phyloP scores from a whole-genome alignment of 306 rosid species.

The Comarum palustre region DNA sequence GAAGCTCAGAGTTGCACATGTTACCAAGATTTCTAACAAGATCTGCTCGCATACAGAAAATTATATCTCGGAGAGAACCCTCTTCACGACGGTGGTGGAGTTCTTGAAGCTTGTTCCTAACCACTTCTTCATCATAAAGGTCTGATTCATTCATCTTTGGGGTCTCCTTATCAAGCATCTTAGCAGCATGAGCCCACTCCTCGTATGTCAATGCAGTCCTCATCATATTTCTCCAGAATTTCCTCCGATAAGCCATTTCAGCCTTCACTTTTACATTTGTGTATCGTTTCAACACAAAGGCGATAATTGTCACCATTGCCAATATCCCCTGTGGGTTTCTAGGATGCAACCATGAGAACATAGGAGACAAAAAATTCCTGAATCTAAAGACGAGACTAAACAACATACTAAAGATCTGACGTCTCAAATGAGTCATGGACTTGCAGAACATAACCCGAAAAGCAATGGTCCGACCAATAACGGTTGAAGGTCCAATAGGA shows the following conservation, averaged over 20 bases:
- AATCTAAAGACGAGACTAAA: slow-evolving; percentile 42
- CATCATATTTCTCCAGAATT: slow-evolving; percentile 97
- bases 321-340: slow-evolving; percentile 90
- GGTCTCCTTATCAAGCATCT: slow-evolving; percentile 92
- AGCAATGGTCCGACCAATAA: slow-evolving; percentile 77
- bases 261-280: slow-evolving; percentile 74
- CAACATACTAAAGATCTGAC: slow-evolving; percentile 45
- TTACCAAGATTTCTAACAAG: slow-evolving; percentile 85
- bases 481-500: slow-evolving; percentile 82
- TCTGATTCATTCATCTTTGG: slow-evolving; percentile 80
- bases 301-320: slow-evolving; percentile 80
- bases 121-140: slow-evolving; percentile 76
- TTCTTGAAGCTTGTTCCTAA: slow-evolving; percentile 83
- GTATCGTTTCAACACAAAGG: slow-evolving; percentile 75
- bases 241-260: slow-evolving; percentile 88
- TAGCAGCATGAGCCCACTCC: slow-evolving; percentile 99
- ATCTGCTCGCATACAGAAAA: slow-evolving; percentile 93
- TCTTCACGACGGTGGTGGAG: slow-evolving; percentile 76
- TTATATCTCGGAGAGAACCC: slow-evolving; percentile 76
- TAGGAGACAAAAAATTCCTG: slow-evolving; percentile 45
- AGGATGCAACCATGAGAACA: slow-evolving; percentile 75
- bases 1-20: slow-evolving; percentile 91
- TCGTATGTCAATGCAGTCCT: slow-evolving; percentile 84
- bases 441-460: slow-evolving; percentile 75
- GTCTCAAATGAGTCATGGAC: slow-evolving; percentile 66